Evolutionary conservation across 306 rosid species (phyloP), one percentile per base, ranked within the genome.

Genomic region (Vachellia collinsii): DNA sequence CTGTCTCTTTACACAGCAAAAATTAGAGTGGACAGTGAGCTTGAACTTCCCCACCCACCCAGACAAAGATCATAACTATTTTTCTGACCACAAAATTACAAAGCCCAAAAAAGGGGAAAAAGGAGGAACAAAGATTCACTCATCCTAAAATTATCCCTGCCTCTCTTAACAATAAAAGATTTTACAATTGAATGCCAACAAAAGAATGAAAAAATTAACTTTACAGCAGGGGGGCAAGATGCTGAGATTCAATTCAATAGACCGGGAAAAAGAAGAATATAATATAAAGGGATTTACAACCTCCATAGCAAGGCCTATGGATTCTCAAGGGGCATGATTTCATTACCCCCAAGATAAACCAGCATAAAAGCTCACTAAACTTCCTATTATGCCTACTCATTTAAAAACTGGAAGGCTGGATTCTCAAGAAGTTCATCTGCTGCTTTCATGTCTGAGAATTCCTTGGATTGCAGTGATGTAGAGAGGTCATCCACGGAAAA

Each of bases 401-500:
- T 83, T 80, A 96, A 93, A 96, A 96, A 96, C 79, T 86, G 91
- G 88, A 96, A 96, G 97, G 97, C 97, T 1, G 91, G 90, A 77
- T 88, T 92, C 87, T 91, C 98, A 34, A 92, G 87, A 78, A 96
- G 93, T 80, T 90, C 97, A 0, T 93, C 98, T 4, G 98, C 93
- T 22, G 94, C 84, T 88, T 89, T 88, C 87, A 96, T 90, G 38
- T 90, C 98, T 0, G 94, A 83, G 88, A 96, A 96, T 7, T 96
- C 98, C 88, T 86, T 96, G 84, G 91, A 94, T 86, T 90, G 93
- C 83, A 90, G 73, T 41, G 97, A 80, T 11, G 95, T 92, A 22
- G 98, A 92, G 82, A 96, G 93, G 86, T 96, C 99, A 38, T 96
- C 99, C 41, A 93, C 98, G 77, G 99, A 92, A 91, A 96, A 96